Base-by-base conservation (phyloP, 306 rosid genomes). In the Ormosia semicastrata region DNA sequence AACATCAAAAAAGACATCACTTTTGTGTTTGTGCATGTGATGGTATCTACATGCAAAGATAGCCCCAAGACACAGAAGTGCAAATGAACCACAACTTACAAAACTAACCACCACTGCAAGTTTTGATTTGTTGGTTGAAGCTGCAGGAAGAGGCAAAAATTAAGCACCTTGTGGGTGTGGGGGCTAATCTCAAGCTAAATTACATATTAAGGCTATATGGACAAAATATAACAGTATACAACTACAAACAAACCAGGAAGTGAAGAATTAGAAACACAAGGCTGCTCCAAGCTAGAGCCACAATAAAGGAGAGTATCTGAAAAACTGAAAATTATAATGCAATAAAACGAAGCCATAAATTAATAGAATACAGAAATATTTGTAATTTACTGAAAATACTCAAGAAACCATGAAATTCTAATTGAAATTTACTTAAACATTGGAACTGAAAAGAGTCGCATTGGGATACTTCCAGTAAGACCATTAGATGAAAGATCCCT, bases 401-500 rank as follows among this genome's bases (percentile, higher is more conserved):
- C 63, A 77, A 41, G 58, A 78, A 68, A 43, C 54, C 24, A 18
- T 24, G 8, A 82, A 71, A 62, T 80, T 57, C 8, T 68, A 13
- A 41, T 59, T 24, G 40, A 81, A 71, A 66, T 67, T 87, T 89
- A 93, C 98, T 91, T 93, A 84, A 90, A 93, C 41, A 70, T 79
- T 43, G 87, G 86, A 84, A 89, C 74, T 58, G 92, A 88, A 78
- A 89, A 91, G 70, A 95, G 93, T 60, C 85, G 90, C 71, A 36
- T 39, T 9, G 98, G 99, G 81, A 95, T 87, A 86, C 80, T 83
- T 90, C 99, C 98, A 4, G 82, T 84, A 11, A 95, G 84, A 71
- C 52, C 85, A 82, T 88, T 95, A n/a, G 86, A 92, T 78, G 99
- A 95, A 84, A 95, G 90, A 82, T 95, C 98, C 91, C 99, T 95